Evolutionary conservation across 73 alveolate species (phyloP).

Genomic region (Uronychia setigera): DNA sequence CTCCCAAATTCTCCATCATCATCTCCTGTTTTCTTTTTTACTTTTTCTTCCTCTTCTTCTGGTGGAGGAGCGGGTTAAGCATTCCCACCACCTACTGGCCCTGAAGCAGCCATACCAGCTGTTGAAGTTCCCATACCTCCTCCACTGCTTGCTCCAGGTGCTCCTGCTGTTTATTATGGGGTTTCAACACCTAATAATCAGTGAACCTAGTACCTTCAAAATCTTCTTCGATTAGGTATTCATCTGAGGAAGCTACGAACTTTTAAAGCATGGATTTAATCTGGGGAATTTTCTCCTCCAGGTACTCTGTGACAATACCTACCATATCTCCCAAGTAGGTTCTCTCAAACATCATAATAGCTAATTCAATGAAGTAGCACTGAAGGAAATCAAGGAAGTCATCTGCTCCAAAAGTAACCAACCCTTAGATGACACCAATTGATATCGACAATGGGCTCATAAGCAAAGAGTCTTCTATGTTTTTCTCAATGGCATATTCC

Average conservation of each 20-base stretch:
- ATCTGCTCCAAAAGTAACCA: conserved; percentile 90
- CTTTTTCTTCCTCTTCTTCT: conserved; percentile 24
- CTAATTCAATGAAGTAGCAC: conserved; percentile 80
- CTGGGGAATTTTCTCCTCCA: conserved; percentile 44
- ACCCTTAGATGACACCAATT: conserved; percentile 71
- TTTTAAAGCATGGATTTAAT: neutral
- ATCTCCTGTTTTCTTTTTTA: conserved; percentile 18
- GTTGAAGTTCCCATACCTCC: neutral
- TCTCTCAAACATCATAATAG: conserved; percentile 67
- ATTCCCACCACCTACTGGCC: neutral
- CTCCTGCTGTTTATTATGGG: conserved; percentile 2
- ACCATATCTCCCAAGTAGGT: conserved; percentile 69
- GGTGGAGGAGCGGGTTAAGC: conserved; percentile 2
- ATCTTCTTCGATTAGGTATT: conserved; percentile 37
- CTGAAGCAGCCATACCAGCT: neutral
- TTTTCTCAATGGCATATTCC: conserved; percentile 65
- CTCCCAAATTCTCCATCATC: conserved; percentile 31
- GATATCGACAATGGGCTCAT: conserved; percentile 69
- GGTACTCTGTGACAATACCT: conserved; percentile 17
- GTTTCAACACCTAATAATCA: neutral
- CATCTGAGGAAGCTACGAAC: conserved; percentile 23
- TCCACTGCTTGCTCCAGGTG: neutral
- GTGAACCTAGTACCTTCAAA: conserved; percentile 15
- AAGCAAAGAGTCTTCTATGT: conserved; percentile 70
- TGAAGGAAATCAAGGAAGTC: conserved; percentile 83